phyloP scores from a whole-genome alignment of 345 rosid species.

The Salix viminalis region DNA sequence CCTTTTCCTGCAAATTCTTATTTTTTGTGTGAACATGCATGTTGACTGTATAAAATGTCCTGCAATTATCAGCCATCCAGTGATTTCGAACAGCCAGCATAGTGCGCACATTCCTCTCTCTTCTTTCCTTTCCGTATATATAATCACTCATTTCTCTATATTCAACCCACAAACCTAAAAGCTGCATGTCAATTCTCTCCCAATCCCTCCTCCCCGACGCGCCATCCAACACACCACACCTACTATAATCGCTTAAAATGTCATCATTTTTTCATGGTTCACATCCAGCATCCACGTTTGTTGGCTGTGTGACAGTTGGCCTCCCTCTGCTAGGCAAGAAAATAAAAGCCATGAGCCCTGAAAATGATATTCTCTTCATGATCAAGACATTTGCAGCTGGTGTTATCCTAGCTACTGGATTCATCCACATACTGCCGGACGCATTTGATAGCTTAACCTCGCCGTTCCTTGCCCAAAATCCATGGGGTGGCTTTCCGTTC shows the following conservation, averaged over 20 bases:
- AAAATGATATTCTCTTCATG: slow-evolving; percentile 50
- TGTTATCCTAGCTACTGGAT: slow-evolving; percentile 62
- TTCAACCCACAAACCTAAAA: not conserved
- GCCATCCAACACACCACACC: no score
- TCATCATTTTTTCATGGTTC: no score
- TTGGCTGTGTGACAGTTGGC: slow-evolving; percentile 19
- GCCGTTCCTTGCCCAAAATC: slow-evolving; percentile 36
- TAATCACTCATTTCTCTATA: not conserved
- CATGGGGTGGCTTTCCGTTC: slow-evolving; percentile 57
- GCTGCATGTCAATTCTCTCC: not conserved
- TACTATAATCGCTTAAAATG: no score
- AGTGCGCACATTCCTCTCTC: not conserved
- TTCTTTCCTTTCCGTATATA: not conserved
- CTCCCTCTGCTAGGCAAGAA: slow-evolving; percentile 41
- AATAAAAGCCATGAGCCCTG: slow-evolving; percentile 38
- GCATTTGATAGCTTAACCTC: slow-evolving; percentile 53
- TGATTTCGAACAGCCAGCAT: no score
- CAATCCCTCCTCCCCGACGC: no score
- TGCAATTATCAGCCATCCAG: no score
- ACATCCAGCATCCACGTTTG: no score
- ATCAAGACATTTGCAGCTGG: slow-evolving; percentile 68
- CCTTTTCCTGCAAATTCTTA: no score
- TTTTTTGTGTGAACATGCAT: no score
- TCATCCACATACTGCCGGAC: slow-evolving; percentile 60
- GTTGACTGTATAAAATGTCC: no score